Evolutionary conservation across 1,139 yeast genomes (phyloP), one percentile per base, ranked within the genome.

Genomic region (Debaryomyces robertsiae): DNA sequence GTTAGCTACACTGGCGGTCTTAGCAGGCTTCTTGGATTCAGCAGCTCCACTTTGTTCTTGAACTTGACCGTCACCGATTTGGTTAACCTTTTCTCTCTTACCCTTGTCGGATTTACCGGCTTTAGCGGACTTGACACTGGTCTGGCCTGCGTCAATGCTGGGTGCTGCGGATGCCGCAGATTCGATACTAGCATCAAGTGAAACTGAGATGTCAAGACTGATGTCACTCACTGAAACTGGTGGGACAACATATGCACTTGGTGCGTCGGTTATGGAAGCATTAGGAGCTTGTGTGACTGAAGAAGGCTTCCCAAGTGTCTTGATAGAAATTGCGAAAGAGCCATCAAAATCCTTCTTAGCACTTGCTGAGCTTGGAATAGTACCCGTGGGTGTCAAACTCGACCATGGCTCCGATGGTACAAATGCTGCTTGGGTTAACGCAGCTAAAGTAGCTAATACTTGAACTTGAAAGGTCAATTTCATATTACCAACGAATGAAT

Each of bases 351-450:
- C 44, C 11, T 59, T 46, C 38, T 50, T 40, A 2, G 65, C 65
- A 38, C 58, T 47, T 30, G 48, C 55, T 2, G 63, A 63, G 36
- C 57, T 47, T 29, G 46, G 54, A 36, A 57, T 41, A 7, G 61
- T 53, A 7, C 43, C 58, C 13, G 52, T 40, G 4, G 66, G 64
- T 9, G 65, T 60, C 46, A 61, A 59, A 16, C 60, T 53, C 28
- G 59, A 49, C 56, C 59, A 61, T 29, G 52, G 40, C 14, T 51
- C 52, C 4, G 56, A 44, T 60, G 89, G 83, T 63, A 79, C 76
- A 61, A 75, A 71, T 55, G 87, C 82, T 58, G 91, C 80, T 59
- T 79, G 45, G 45, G 83, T 71, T 33, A 74, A 51, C 40, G 77
- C 66, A 39, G 76, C 73, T 41, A 81, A 56, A 31, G 65, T 49